Conservation (phyloP, 73 alveolate genomes). For the Loxodes magnus region DNA sequence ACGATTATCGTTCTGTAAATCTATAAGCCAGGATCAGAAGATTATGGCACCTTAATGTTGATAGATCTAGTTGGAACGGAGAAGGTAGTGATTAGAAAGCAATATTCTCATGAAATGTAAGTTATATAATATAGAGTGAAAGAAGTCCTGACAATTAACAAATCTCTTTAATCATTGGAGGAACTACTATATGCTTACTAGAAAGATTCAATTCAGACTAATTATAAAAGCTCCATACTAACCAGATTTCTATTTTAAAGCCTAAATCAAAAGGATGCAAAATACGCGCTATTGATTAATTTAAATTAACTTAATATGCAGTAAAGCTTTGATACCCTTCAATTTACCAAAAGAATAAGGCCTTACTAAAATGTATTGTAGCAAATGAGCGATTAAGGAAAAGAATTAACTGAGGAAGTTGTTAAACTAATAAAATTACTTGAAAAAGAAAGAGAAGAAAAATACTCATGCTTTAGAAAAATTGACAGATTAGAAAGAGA, state of each 20-base stretch:
- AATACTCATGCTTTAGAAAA: slow-evolving; percentile 4
- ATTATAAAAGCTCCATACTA: slow-evolving; percentile 48
- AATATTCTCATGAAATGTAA: too few relatives aligned
- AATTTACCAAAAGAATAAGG: too few relatives aligned
- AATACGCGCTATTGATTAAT: too few relatives aligned
- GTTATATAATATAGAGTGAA: slow-evolving; percentile 51
- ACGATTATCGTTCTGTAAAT: slow-evolving; percentile 40
- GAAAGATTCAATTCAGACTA: slow-evolving; percentile 37
- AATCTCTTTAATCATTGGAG: slow-evolving; percentile 35
- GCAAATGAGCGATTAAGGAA: not conserved
- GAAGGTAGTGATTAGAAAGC: slow-evolving; percentile 35
- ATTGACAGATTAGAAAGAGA: slow-evolving; percentile 10
- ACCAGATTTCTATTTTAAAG: slow-evolving; percentile 44
- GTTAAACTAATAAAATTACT: not conserved
- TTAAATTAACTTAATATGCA: too few relatives aligned
- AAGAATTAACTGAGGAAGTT: slow-evolving; percentile 1
- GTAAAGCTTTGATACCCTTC: too few relatives aligned
- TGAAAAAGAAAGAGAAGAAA: slow-evolving; percentile 10
- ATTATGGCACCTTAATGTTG: slow-evolving; percentile 14
- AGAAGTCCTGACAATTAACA: slow-evolving; percentile 43
- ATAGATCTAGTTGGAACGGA: slow-evolving; percentile 93
- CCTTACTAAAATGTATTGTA: too few relatives aligned
- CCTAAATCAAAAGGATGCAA: too few relatives aligned
- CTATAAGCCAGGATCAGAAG: not conserved
- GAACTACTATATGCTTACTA: slow-evolving; percentile 47